A percentile compares a stretch with the other conserved stretches of the same genome.
Conservation (phyloP, 805 yeast genomes). For the Soucietia sequanensis region DNA sequence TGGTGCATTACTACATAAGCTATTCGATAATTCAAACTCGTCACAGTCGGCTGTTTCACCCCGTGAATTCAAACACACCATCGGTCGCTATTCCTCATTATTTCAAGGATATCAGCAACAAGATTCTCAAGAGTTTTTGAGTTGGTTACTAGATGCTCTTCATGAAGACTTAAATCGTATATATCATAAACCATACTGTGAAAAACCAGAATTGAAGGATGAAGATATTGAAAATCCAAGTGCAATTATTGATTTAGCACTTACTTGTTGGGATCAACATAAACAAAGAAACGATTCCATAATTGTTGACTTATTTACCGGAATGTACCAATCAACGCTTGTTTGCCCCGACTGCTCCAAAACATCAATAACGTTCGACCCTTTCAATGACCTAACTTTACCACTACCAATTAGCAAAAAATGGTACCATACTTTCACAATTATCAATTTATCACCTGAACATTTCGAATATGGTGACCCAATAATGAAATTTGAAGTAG, state of each 20-base stretch:
- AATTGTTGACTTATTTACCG: constrained; percentile 83
- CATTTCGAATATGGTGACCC: constrained; percentile 5
- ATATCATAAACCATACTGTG: constrained; percentile 77
- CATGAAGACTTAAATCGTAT: constrained; percentile 92
- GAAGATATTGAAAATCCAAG: constrained; percentile 53
- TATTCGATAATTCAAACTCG: constrained; percentile 39
- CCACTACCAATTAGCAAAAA: constrained; percentile 77
- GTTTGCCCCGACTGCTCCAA: constrained; percentile 82
- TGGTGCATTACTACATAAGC: constrained; percentile 60
- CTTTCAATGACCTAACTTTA: constrained; percentile 83
- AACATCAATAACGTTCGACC: constrained; percentile 88
- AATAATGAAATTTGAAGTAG: constrained; percentile 59
- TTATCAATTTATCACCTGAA: constrained; percentile 50
- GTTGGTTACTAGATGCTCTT: constrained; percentile 81
- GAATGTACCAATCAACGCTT: constrained; percentile 85
- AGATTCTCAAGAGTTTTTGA: constrained; percentile 90
- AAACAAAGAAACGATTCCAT: constrained; percentile 79
- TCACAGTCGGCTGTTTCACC: constrained; percentile 48
- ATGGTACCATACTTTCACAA: constrained; percentile 66
- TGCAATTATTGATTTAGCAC: constrained; percentile 63
- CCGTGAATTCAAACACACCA: constrained; percentile 68
- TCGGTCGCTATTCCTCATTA: constrained; percentile 76
- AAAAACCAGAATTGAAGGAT: constrained; percentile 77
- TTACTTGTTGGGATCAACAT: constrained; percentile 78
- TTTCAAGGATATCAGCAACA: constrained; percentile 85